Conservation (phyloP, 331 rosid species). For the Rhamnella rubrinervis region DNA sequence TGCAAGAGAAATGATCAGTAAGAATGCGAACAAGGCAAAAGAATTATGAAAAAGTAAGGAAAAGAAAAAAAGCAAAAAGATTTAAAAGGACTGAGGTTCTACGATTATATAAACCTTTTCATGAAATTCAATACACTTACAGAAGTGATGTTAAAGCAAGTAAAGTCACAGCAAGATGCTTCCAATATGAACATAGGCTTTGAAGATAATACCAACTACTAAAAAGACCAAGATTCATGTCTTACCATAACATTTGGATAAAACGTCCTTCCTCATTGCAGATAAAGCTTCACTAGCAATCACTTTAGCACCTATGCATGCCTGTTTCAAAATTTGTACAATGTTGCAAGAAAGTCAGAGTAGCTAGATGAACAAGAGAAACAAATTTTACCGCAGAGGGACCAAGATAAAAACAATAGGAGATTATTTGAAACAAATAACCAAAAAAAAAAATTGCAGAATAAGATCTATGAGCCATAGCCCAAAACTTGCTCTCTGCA, state of each 20-base stretch:
- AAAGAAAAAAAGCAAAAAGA: neutral
- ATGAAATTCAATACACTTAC: neutral
- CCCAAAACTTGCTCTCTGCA: neutral
- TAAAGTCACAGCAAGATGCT: neutral
- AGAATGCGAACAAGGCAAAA: neutral
- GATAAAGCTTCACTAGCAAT: slow-evolving; percentile 89
- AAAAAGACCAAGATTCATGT: slow-evolving; percentile 1
- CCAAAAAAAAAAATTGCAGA: too few relatives aligned
- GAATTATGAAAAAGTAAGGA: neutral
- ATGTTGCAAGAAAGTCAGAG: neutral
- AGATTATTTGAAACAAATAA: too few relatives aligned
- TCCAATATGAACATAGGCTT: neutral
- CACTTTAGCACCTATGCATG: slow-evolving; percentile 80
- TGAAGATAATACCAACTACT: neutral
- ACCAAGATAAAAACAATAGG: too few relatives aligned
- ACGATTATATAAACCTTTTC: neutral
- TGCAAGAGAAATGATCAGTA: slow-evolving; percentile 2
- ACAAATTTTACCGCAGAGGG: too few relatives aligned
- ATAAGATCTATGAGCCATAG: too few relatives aligned
- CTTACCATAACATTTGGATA: slow-evolving; percentile 93
- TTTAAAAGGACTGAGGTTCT: neutral
- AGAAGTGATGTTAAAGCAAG: neutral
- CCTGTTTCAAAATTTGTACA: slow-evolving; percentile 34
- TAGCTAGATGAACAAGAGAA: neutral
- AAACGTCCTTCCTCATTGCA: slow-evolving; percentile 88